Evolutionary conservation across 1,284 basidiomycete species (phyloP).

Genomic region (Ganoderma lucidum): DNA sequence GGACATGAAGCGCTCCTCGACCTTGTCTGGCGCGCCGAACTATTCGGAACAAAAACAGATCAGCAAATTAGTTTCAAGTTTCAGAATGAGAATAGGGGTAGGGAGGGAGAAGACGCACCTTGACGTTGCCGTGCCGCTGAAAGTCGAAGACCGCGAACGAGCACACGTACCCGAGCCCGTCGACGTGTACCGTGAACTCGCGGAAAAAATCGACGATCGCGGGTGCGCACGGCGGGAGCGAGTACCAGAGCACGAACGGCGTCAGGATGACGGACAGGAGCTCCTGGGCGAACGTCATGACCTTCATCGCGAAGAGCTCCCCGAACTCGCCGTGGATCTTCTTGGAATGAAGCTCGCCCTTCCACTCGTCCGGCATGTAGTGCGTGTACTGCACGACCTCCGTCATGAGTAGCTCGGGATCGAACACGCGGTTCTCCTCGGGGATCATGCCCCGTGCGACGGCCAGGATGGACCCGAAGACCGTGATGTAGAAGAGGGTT

Average conservation of each 20-base stretch:
- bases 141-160: conserved; percentile 99
- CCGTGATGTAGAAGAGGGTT: conserved; percentile 90
- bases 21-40: conserved; percentile 77
- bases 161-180: conserved; percentile 96
- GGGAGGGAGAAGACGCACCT: conserved; percentile 52
- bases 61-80: neutral
- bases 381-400: conserved; percentile 95
- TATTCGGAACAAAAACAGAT: conserved; percentile 37
- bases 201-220: conserved; percentile 96
- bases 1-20: conserved; percentile 80
- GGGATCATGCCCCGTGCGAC: conserved; percentile 95
- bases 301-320: conserved; percentile 88
- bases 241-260: conserved; percentile 93
- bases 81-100: neutral
- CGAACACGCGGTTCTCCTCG: conserved; percentile 92
- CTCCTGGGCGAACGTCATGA: conserved; percentile 88
- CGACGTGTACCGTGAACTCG: conserved; percentile 96
- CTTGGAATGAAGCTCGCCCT: conserved; percentile 88
- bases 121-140: conserved; percentile 88
- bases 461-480: conserved; percentile 91
- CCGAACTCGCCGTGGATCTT: conserved; percentile 90
- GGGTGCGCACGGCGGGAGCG: conserved; percentile 87
- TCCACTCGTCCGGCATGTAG: conserved; percentile 95
- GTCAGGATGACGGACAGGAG: conserved; percentile 92
- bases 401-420: conserved; percentile 91